Conservation (phyloP, 208 protist genomes). For the Leishmania turanica region DNA sequence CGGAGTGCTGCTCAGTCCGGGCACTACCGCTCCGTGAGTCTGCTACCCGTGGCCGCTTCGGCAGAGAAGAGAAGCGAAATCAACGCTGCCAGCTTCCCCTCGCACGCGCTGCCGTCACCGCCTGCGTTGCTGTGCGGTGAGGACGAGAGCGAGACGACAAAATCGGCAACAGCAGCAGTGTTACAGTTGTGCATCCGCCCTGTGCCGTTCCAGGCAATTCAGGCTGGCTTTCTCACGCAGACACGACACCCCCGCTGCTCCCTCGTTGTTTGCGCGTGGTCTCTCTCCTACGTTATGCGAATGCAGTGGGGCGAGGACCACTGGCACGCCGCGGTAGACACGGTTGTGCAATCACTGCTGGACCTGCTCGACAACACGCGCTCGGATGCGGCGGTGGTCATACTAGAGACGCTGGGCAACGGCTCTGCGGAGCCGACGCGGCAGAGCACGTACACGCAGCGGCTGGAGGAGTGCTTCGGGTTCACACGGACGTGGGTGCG, state of each 20-base stretch:
- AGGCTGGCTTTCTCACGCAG: slow-evolving; percentile 37
- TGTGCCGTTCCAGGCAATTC: slow-evolving; percentile 52
- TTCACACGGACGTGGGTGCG: slow-evolving; percentile 74
- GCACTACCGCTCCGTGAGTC: slow-evolving; percentile 15
- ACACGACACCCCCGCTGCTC: slow-evolving; percentile 46
- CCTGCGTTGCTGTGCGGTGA: background rate
- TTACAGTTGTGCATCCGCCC: slow-evolving; percentile 55
- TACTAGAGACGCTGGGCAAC: slow-evolving; percentile 85
- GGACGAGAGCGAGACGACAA: background rate
- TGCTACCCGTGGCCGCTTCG: slow-evolving; percentile 15
- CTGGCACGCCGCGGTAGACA: slow-evolving; percentile 70
- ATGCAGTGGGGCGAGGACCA: slow-evolving; percentile 62
- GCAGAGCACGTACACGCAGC: slow-evolving; percentile 61
- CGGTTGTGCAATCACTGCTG: slow-evolving; percentile 40
- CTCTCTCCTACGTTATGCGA: slow-evolving; percentile 87
- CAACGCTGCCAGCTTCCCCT: background rate
- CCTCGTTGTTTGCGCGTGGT: slow-evolving; percentile 80
- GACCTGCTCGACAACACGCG: slow-evolving; percentile 37
- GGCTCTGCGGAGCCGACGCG: slow-evolving; percentile 55
- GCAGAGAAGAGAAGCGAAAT: background rate
- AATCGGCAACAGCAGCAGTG: background rate
- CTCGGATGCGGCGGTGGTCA: slow-evolving; percentile 57
- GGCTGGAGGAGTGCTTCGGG: slow-evolving; percentile 57
- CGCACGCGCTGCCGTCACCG: background rate
- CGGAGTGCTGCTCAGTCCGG: slow-evolving; percentile 25